Percentiles rank a stretch among this genome's conserved stretches.
phyloP scores from a whole-genome alignment of 2,329 filamentous ascomycete species.

The Diaporthe eres region DNA sequence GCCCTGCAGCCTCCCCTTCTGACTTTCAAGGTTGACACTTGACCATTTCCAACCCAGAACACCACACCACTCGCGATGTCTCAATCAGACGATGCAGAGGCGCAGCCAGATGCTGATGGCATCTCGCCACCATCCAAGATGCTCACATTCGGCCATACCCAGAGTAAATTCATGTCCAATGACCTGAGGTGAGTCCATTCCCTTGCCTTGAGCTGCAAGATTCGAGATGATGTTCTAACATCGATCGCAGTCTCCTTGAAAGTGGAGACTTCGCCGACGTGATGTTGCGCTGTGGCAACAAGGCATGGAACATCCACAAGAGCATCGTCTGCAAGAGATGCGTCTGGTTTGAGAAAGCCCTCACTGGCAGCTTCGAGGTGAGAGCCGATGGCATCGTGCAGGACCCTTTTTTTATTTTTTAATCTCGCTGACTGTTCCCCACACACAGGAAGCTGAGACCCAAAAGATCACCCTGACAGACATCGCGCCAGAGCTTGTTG shows the following conservation, averaged over 20 bases:
- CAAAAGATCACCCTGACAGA: constrained; percentile 5
- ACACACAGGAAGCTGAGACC: not conserved
- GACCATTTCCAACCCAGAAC: no score
- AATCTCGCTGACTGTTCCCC: not conserved
- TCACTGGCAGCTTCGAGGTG: not conserved
- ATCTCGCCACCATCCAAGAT: not conserved
- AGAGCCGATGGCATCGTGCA: not conserved
- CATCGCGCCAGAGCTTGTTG: not conserved
- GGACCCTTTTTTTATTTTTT: not conserved
- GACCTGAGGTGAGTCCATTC: not conserved
- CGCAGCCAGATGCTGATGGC: not conserved
- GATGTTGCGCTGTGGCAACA: not conserved
- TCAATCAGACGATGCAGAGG: not conserved
- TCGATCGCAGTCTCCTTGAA: not conserved
- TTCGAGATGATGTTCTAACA: not conserved
- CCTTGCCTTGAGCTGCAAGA: no score
- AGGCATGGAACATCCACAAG: not conserved
- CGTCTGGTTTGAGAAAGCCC: constrained; percentile 8
- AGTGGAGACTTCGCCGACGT: constrained; percentile 9
- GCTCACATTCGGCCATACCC: not conserved
- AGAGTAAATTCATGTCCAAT: not conserved
- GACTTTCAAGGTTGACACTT: no score
- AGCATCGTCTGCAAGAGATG: constrained; percentile 16
- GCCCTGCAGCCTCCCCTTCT: no score
- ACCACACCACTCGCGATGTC: not conserved